These are phyloP conservation scores for Xylariomycetidae sp. DNA, from an alignment of 2,329 filamentous ascomycete species.

Conservation along the genomic window DNA sequence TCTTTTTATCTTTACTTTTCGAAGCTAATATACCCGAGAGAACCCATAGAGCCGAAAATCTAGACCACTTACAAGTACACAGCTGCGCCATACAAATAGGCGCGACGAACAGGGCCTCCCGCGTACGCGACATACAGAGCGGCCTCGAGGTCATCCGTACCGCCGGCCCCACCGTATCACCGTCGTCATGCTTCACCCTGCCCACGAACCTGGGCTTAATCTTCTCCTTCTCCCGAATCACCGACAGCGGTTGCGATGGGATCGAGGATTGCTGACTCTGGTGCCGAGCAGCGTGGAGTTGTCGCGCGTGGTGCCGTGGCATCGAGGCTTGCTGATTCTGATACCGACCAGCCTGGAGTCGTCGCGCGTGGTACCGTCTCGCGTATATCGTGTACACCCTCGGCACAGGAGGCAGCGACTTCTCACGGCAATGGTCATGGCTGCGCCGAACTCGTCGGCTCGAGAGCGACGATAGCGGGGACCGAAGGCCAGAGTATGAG, in stretches of 20 bases:
- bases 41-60: neutral
- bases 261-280: too few species aligned
- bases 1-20: too few species aligned
- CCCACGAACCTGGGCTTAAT: too few species aligned
- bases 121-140: slow-evolving; percentile 11
- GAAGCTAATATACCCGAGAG: too few species aligned
- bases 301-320: too few species aligned
- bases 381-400: slow-evolving; percentile 6
- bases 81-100: slow-evolving; percentile 43
- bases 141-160: neutral
- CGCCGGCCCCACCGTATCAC: neutral
- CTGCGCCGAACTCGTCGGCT: slow-evolving; percentile 2
- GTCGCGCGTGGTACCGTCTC: slow-evolving; percentile 1
- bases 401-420: slow-evolving; percentile 9
- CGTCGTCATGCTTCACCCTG: slow-evolving; percentile 1
- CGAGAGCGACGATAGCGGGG: slow-evolving; percentile 1
- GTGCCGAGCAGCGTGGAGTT: too few species aligned
- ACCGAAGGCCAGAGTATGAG: slow-evolving; percentile 8
- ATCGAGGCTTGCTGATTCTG: slow-evolving; percentile 10
- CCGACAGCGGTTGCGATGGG: too few species aligned
- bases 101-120: slow-evolving; percentile 34
- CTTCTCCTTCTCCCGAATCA: too few species aligned
- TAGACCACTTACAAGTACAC: slow-evolving; percentile 28
- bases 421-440: slow-evolving; percentile 3
- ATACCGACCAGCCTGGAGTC: slow-evolving; percentile 3